Percentiles rank a stretch among this genome's conserved stretches.
Conservation (phyloP, 768 basidiomycete species). For the Suillus ampliporus region DNA sequence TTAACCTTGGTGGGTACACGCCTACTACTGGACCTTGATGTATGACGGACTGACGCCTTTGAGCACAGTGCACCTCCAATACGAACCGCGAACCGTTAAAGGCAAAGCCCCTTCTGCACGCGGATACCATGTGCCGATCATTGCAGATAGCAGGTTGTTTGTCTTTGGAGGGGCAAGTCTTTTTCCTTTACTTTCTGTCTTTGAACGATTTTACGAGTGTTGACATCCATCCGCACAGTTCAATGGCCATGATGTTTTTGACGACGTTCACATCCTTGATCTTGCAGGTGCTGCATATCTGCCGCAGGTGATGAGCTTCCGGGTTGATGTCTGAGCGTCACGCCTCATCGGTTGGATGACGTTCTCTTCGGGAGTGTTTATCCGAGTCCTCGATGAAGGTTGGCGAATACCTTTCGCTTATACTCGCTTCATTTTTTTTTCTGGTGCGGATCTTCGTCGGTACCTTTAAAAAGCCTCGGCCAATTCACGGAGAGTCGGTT, state of each 20-base stretch:
- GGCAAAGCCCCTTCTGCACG: conserved; percentile 76
- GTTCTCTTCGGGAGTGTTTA: background rate
- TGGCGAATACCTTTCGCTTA: background rate
- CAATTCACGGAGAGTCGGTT: too few relatives aligned
- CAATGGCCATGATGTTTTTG: conserved; percentile 82
- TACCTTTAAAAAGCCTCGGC: background rate
- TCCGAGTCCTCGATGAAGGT: background rate
- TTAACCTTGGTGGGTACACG: conserved; percentile 77
- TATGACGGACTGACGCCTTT: background rate
- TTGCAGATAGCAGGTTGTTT: conserved; percentile 86
- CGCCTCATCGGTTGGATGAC: background rate
- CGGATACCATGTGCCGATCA: conserved; percentile 83
- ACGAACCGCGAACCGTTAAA: conserved; percentile 70
- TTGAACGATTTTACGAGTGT: background rate
- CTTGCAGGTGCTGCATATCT: conserved; percentile 87
- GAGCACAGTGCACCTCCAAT: conserved; percentile 76
- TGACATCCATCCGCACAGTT: conserved; percentile 41
- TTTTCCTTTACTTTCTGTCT: background rate
- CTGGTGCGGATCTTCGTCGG: background rate
- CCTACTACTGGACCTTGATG: background rate
- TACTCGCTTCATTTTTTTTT: background rate
- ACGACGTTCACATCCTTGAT: conserved; percentile 87
- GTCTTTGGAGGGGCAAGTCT: conserved; percentile 73
- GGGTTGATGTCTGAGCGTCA: conserved; percentile 46
- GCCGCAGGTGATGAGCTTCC: conserved; percentile 85